phyloP scores from a whole-genome alignment of 2,329 filamentous ascomycete species.

The Neopestalotiopsis sp. region DNA sequence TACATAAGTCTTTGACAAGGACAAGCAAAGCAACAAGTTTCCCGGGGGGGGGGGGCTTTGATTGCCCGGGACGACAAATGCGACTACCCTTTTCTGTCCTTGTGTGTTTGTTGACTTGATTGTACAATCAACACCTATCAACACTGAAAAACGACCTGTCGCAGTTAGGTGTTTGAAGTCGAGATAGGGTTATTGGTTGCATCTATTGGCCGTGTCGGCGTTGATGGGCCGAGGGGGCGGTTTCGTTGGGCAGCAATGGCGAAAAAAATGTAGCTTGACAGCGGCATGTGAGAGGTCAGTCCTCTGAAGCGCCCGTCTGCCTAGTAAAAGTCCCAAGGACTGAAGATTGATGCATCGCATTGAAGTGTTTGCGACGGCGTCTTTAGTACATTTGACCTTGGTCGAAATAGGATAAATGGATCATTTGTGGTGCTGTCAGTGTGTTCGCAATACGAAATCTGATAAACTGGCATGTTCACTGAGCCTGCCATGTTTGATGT shows the following conservation, averaged over 20 bases:
- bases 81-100: background rate
- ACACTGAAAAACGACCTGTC: background rate
- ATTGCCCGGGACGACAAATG: background rate
- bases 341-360: background rate
- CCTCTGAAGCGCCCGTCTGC: background rate
- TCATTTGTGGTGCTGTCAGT: too few relatives aligned
- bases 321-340: background rate
- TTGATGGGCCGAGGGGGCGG: background rate
- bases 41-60: background rate
- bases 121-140: background rate
- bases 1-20: too few relatives aligned
- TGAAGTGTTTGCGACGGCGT: background rate
- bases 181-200: background rate
- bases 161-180: background rate
- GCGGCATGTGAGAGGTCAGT: background rate
- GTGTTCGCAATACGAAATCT: too few relatives aligned
- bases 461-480: too few relatives aligned
- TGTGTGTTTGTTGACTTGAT: background rate
- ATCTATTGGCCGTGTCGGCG: background rate
- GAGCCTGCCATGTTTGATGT: too few relatives aligned
- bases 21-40: too few relatives aligned
- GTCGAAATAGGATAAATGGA: too few relatives aligned
- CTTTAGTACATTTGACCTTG: too few relatives aligned
- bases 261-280: background rate
- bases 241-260: background rate